Base-by-base conservation (phyloP, 352 stramenopile species). In the Lagenidium giganteum region DNA sequence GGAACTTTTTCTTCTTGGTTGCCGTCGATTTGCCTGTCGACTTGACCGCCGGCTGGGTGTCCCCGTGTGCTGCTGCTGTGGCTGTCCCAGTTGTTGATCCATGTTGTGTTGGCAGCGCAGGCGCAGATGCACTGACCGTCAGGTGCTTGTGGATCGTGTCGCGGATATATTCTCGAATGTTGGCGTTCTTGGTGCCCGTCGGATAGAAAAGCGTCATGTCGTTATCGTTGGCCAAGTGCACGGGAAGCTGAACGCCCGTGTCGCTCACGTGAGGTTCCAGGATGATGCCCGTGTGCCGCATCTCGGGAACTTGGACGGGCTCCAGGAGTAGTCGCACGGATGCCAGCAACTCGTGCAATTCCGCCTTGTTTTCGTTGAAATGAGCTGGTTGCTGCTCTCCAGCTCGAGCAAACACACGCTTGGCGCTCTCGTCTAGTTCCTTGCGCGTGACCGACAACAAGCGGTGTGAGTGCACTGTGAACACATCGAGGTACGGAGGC, bases 101-200 rank as follows among this genome's bases (percentile, higher is more conserved):
- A n/a, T n/a, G n/a, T 14, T 23, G 34, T 4, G 23, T 2, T 22
- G 14, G 13, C 6, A 51, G 23, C 16, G 17, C 8, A 11, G 64
- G 70, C 5, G 41, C 31, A 22, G 64, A 74, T 9, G 20, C 26
- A 4, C 25, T 23, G 17, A 70, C 41, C 0, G 16, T 8, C 23
- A 65, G 42, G 42, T 83, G 66, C 34, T 60, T 64, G 9, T 81
- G 46, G 20, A 80, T 66, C 2, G 62, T 84, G 40, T 83, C 68
- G 25, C 81, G 62, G 46, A 89, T 75, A 28, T 76, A 80, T 41
- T 86, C 71, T 20, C 74, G 66, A 42, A 89, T 81, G 47, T 86
- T 84, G 24, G 56, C 40, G 28, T 83, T 89, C 54, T 89, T 89
- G 21, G 70, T 67, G 0, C 77, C 77, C 0, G 67, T 79, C 8